Conservation (phyloP, 1,284 basidiomycete genomes). For the Rhodotorula sp. region DNA sequence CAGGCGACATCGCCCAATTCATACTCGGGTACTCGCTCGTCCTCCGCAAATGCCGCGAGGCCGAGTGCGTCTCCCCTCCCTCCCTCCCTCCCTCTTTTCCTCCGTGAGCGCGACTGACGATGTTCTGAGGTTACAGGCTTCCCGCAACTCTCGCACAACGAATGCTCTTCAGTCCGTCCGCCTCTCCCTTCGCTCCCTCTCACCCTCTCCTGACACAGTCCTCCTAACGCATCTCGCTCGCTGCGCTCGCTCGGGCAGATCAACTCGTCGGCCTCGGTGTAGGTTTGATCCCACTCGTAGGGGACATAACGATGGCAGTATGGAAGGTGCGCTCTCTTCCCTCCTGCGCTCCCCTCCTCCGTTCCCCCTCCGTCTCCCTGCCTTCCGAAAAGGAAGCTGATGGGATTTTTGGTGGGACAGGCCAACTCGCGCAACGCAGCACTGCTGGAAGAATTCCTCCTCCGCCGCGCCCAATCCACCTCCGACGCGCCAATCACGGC, state of each 20-base stretch:
- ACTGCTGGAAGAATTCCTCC: slow-evolving; percentile 41
- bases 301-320: slow-evolving; percentile 36
- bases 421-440: slow-evolving; percentile 37
- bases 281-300: slow-evolving; percentile 26
- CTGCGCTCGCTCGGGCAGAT: slow-evolving; percentile 1
- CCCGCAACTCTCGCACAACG: slow-evolving; percentile 22
- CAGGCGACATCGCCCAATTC: slow-evolving; percentile 39
- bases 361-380: too few relatives aligned
- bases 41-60: slow-evolving; percentile 33
- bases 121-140: neutral
- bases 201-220: neutral
- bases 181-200: too few relatives aligned
- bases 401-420: too few relatives aligned
- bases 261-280: slow-evolving; percentile 18
- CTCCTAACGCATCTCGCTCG: neutral
- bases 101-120: too few relatives aligned
- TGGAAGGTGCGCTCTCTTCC: slow-evolving; percentile 15
- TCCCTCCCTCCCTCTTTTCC: neutral
- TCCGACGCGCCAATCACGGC: too few relatives aligned
- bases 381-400: too few relatives aligned
- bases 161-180: slow-evolving; percentile 35
- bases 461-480: slow-evolving; percentile 25
- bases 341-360: too few relatives aligned
- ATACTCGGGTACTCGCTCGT: slow-evolving; percentile 41
- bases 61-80: slow-evolving; percentile 21